phyloP scores from a whole-genome alignment of 257 asterid species.

The Plectranthus barbatus region DNA sequence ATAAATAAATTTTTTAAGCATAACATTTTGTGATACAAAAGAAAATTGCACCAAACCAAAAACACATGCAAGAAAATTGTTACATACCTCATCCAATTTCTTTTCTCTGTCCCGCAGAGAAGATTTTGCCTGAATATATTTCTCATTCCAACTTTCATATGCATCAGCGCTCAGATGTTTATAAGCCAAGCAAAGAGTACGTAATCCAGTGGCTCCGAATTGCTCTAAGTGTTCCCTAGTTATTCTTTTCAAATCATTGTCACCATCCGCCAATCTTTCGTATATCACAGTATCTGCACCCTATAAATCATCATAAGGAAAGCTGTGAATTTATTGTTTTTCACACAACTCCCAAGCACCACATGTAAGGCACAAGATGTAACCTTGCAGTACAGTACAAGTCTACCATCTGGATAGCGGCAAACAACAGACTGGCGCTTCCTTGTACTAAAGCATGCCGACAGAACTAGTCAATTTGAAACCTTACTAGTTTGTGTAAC shows the following conservation, averaged over 20 bases:
- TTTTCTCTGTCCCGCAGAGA: constrained; percentile 93
- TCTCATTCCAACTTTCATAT: constrained; percentile 94
- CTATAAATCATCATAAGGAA: constrained; percentile 32
- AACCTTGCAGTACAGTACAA: constrained; percentile 99
- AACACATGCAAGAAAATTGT: not conserved
- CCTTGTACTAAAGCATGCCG: constrained; percentile 65
- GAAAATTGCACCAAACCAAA: not conserved
- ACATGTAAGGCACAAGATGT: constrained; percentile 6
- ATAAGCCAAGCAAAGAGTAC: constrained; percentile 96
- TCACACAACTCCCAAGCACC: constrained; percentile 12
- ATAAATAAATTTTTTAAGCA: not conserved
- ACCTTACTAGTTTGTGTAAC: constrained; percentile 1
- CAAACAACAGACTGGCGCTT: constrained; percentile 99
- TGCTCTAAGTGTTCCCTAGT: constrained; percentile 92
- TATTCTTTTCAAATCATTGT: constrained; percentile 63
- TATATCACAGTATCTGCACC: constrained; percentile 98
- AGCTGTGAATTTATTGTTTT: constrained; percentile 13
- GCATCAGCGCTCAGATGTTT: constrained; percentile 58
- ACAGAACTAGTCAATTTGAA: constrained; percentile 17
- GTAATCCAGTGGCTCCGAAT: constrained; percentile 96
- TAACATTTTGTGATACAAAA: not conserved
- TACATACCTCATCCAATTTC: constrained; percentile 92
- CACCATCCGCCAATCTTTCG: constrained; percentile 67
- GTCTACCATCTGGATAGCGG: constrained; percentile 96
- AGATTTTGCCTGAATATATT: constrained; percentile 93